Base-by-base conservation (phyloP, 441 rosid genomes). In the Flueggea neowawraea region DNA sequence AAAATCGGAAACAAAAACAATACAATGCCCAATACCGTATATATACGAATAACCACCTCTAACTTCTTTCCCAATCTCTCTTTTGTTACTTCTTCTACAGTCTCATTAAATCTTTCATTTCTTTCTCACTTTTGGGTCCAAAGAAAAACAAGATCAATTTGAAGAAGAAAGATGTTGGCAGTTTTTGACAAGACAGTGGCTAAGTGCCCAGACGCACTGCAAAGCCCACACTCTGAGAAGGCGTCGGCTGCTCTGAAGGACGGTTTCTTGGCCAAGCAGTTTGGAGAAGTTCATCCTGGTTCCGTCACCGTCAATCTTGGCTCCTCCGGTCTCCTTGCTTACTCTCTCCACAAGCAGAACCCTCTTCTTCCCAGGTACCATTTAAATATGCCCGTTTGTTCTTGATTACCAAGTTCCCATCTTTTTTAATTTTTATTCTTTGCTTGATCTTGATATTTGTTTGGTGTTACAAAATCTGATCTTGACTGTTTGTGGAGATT, bases 121-220 rank as follows among this genome's bases (percentile, higher is more conserved):
- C 28, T 22, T 22, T 22, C 28, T 22, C 28, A 22, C 28, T 22
- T 22, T 22, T 22, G 28, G 28, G 28, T 22, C 28, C 28, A 22
- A 22, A 1, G 28, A 2, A 22, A 22, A 22, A 22, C 28, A 22
- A 22, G 2, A 2, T n/a, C n/a, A 22, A 22, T n/a, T n/a, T n/a
- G 28, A 22, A 22, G 28, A n/a, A 47, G 47, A 52, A 64, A 67
- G 75, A 91, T 91, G 99, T 53, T 95, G 68, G 99, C 98, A 9
- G 84, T 95, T 41, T 91, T 95, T 63, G 92, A 91, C 57, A 91
- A 85, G 54, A 75, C 88, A 54, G 92, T 89, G 68, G 98, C 91
- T 0, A 89, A 89, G 73, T 74, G 83, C 69, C 99, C 99, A 0
- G 93, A 86, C 60, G 98, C 86, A 17, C 80, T 95, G 6, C 81